phyloP scores from a whole-genome alignment of 2,329 filamentous ascomycete species.

The Fusarium sp. region DNA sequence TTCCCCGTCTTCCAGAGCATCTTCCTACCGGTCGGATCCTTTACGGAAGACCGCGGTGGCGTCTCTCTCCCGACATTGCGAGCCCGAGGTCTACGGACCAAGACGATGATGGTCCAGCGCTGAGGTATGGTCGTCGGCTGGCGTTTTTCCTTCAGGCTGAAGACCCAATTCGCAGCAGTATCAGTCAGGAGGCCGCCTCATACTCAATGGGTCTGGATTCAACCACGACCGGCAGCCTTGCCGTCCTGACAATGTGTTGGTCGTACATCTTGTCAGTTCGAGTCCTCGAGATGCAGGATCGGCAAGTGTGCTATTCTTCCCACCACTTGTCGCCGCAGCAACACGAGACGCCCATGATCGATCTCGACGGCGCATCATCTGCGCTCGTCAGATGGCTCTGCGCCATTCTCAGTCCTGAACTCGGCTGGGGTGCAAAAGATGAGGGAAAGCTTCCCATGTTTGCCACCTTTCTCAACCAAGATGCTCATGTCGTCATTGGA shows the following conservation, averaged over 20 bases:
- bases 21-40: neutral
- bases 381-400: neutral
- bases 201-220: neutral
- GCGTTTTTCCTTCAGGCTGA: neutral
- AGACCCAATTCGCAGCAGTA: neutral
- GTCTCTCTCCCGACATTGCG: neutral
- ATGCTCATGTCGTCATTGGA: neutral
- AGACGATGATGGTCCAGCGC: neutral
- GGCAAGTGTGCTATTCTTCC: neutral
- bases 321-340: neutral
- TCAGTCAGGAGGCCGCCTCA: neutral
- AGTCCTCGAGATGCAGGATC: conserved; percentile 5
- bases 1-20: neutral
- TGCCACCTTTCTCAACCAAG: neutral
- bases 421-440: neutral
- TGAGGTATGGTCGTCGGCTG: neutral
- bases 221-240: neutral
- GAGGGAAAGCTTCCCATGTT: neutral
- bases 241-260: conserved; percentile 4
- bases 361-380: neutral
- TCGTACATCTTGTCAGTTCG: conserved; percentile 1
- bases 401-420: neutral
- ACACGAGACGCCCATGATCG: neutral
- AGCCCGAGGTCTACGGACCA: neutral
- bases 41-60: neutral